Percentiles rank a stretch among this genome's conserved stretches.
These are phyloP conservation scores for Chrysoporthe cubensis DNA, from an alignment of 2,329 filamentous ascomycete genomes.

Conservation along the genomic window DNA sequence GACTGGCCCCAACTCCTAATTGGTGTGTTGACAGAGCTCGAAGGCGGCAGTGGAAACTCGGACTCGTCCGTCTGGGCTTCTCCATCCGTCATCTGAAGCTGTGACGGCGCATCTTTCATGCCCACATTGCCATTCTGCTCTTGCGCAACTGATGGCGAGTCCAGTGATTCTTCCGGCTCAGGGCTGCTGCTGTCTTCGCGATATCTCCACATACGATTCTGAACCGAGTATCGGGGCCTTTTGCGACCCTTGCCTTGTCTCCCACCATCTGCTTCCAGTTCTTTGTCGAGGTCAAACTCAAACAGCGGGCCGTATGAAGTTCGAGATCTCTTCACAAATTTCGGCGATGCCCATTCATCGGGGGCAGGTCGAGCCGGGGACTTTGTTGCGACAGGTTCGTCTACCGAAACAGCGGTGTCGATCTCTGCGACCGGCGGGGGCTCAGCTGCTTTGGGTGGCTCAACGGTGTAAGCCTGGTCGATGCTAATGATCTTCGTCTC, in stretches of 20 bases:
- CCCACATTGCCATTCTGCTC: slow-evolving; percentile 16
- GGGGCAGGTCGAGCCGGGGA: slow-evolving; percentile 33
- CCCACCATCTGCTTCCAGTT: slow-evolving; percentile 69
- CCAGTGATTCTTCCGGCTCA: slow-evolving; percentile 48
- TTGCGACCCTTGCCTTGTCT: slow-evolving; percentile 67
- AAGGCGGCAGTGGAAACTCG: slow-evolving; percentile 27
- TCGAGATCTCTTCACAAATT: slow-evolving; percentile 74
- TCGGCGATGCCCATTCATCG: slow-evolving; percentile 73
- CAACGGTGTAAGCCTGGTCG: slow-evolving; percentile 44
- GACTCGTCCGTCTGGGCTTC: slow-evolving; percentile 38
- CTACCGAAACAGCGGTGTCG: slow-evolving; percentile 30
- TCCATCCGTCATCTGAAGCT: slow-evolving; percentile 37
- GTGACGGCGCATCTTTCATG: slow-evolving; percentile 28
- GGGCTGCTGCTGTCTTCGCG: slow-evolving; percentile 73
- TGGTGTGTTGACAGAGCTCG: slow-evolving; percentile 16
- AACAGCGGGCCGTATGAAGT: slow-evolving; percentile 71
- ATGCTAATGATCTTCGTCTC: slow-evolving; percentile 57
- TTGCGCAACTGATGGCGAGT: slow-evolving; percentile 21
- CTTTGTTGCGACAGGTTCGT: slow-evolving; percentile 9
- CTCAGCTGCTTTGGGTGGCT: slow-evolving; percentile 22
- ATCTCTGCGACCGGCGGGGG: slow-evolving; percentile 19
- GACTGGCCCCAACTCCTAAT: background rate
- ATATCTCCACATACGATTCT: slow-evolving; percentile 75
- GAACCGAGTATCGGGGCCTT: slow-evolving; percentile 68
- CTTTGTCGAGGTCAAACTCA: slow-evolving; percentile 64